phyloP scores from a whole-genome alignment of 257 asterid genomes.

The Verbascum thapsus region DNA sequence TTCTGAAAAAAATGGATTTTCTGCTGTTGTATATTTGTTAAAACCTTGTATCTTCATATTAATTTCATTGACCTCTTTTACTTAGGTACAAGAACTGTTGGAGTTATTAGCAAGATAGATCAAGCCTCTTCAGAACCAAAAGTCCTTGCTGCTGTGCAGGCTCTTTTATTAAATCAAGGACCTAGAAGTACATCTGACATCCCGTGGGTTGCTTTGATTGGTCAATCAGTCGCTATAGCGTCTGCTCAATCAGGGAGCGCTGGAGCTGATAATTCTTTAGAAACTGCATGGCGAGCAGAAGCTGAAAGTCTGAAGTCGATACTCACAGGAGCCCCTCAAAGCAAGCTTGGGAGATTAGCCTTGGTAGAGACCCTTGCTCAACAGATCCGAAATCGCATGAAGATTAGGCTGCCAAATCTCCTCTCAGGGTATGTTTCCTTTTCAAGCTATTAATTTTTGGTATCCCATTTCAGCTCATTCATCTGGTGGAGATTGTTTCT shows the following conservation, averaged over 20 bases:
- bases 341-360: conserved; percentile 69
- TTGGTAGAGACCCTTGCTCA: conserved; percentile 64
- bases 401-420: conserved; percentile 63
- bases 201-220: conserved; percentile 73
- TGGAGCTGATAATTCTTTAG: conserved; percentile 65
- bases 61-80: conserved; percentile 11
- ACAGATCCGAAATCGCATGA: conserved; percentile 65
- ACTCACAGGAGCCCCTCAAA: conserved; percentile 58
- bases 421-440: conserved; percentile 63
- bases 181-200: conserved; percentile 69
- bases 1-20: background rate
- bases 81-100: conserved; percentile 68
- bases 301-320: conserved; percentile 63
- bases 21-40: background rate
- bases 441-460: conserved; percentile 26
- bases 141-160: conserved; percentile 65
- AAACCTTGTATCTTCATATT: conserved; percentile 5
- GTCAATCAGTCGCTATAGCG: conserved; percentile 70
- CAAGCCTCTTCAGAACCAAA: conserved; percentile 67
- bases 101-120: conserved; percentile 69
- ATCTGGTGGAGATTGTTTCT: conserved; percentile 7
- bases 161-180: conserved; percentile 62
- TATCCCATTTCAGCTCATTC: conserved; percentile 5
- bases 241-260: conserved; percentile 61
- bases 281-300: conserved; percentile 76